These are phyloP conservation scores for Petrea volubilis DNA, from an alignment of 257 asterid genomes.

Conservation along the genomic window DNA sequence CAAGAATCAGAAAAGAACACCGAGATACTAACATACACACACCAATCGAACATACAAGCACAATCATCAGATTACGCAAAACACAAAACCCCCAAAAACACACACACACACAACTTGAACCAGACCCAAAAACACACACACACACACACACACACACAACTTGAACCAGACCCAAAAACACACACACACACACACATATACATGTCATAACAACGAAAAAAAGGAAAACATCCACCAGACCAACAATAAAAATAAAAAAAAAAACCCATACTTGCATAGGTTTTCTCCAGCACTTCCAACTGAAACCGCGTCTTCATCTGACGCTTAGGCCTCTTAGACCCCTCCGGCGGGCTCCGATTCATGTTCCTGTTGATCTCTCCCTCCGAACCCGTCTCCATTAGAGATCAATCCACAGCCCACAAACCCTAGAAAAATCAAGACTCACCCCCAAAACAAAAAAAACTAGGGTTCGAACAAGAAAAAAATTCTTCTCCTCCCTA, in stretches of 20 bases:
- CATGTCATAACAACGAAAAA: neutral
- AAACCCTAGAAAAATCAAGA: conserved; percentile 50
- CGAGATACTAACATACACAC: conserved; percentile 5
- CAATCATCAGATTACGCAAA: conserved; percentile 11
- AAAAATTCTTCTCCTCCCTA: conserved; percentile 29
- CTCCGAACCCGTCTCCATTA: conserved; percentile 84
- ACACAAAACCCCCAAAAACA: neutral
- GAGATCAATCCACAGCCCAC: conserved; percentile 47
- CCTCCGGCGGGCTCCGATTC: conserved; percentile 57
- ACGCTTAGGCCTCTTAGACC: conserved; percentile 86
- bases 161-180: neutral
- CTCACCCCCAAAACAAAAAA: conserved; percentile 6
- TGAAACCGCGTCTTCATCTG: conserved; percentile 99
- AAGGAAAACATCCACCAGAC: too few relatives aligned
- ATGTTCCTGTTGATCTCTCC: conserved; percentile 58
- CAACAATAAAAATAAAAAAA: neutral
- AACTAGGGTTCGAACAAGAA: conserved; percentile 43
- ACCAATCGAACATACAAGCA: conserved; percentile 11
- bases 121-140: neutral
- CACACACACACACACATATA: neutral
- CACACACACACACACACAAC: neutral
- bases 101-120: neutral
- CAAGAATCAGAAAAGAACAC: conserved; percentile 8
- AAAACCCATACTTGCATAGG: conserved; percentile 67
- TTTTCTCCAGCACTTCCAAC: conserved; percentile 82